A percentile compares a stretch with the other conserved stretches of the same genome.
These are phyloP conservation scores for Penicillium pancosmium DNA, from an alignment of 495 filamentous ascomycete species.

Conservation along the genomic window DNA sequence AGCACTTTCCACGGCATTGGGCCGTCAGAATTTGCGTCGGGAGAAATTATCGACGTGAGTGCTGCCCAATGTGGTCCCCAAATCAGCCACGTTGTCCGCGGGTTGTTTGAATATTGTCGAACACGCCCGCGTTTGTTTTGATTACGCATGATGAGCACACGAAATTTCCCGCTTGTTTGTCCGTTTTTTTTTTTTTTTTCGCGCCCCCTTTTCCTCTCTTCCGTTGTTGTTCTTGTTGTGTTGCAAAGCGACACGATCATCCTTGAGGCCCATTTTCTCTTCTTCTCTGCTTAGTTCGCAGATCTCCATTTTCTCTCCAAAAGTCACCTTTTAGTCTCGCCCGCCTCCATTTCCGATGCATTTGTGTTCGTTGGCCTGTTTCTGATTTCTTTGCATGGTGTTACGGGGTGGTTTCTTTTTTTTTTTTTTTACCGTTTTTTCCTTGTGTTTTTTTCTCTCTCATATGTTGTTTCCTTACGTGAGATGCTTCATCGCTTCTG, in stretches of 20 bases:
- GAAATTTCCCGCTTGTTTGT: constrained; percentile 12
- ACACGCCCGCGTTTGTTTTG: constrained; percentile 7
- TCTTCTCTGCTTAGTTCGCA: constrained; percentile 24
- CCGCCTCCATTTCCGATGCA: constrained; percentile 29
- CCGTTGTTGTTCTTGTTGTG: constrained; percentile 6
- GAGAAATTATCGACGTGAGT: constrained; percentile 24
- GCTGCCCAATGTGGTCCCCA: constrained; percentile 1
- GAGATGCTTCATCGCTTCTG: constrained; percentile 10
- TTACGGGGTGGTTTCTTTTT: constrained; percentile 18
- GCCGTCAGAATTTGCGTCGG: constrained; percentile 9
- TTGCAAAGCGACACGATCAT: not conserved
- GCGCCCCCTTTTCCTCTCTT: not conserved
- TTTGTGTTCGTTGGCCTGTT: constrained; percentile 23
- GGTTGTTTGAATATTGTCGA: constrained; percentile 6
- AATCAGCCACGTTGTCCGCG: constrained; percentile 9
- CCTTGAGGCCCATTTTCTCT: constrained; percentile 30
- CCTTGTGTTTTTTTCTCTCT: constrained; percentile 9
- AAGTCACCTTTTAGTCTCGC: constrained; percentile 30
- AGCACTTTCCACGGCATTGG: constrained; percentile 7
- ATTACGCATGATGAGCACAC: constrained; percentile 32
- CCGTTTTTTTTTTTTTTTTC: constrained; percentile 1
- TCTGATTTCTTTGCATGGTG: constrained; percentile 30
- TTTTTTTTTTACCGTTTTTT: not conserved
- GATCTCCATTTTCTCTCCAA: constrained; percentile 20
- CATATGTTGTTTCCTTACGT: constrained; percentile 13